Base-by-base conservation (phyloP, 23 red algal genomes). In the Agarophyton chilense region DNA sequence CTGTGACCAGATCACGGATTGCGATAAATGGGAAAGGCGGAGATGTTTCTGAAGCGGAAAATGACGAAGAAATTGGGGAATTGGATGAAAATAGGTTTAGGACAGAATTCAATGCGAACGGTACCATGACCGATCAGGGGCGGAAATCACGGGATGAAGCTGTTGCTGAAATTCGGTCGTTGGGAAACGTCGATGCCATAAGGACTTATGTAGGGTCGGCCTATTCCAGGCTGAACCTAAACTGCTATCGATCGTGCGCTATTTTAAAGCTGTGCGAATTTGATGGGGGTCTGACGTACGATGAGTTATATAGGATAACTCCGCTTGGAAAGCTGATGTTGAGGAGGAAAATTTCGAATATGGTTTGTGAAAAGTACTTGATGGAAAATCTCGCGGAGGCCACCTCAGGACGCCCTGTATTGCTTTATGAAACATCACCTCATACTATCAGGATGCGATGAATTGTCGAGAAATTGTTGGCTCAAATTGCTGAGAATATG, bases 231-330 rank as follows among this genome's bases (percentile, higher is more conserved):
- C 64, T 70, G 21, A 42, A 42, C 4, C 64, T 70, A 17, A 14
- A 22, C 34, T 14, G 64, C 64, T 70, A 70, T 70, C 64, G 64
- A 70, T 7, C 34, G 0, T 70, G 34, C 64, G 19, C 34, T 70
- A 70, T 70, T 21, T 42, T 70, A 33, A 70, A 70, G 64, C 28
- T 70, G 64, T 70, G 64, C n/a, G 64, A 70, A 42, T 40, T 40
- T 70, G 34, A 21, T 36, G 17, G 28, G 1, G 64, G 64, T 4
- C 38, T 70, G 18, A 70, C 21, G 32, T 70, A 21, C 19, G 64
- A 70, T 22, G 64, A 70, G 10, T 26, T 70, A 9, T 70, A 70
- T 26, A 10, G 2, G 1, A 70, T 18, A 22, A 70, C 64, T 10
- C 64, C 64, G 2, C 8, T 70, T 41, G 64, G 64, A 26, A 70